Percentiles rank a stretch among this genome's conserved stretches.
These are phyloP conservation scores for Aspergillus hiratsukae DNA, from an alignment of 2,329 filamentous ascomycete species.

Conservation along the genomic window DNA sequence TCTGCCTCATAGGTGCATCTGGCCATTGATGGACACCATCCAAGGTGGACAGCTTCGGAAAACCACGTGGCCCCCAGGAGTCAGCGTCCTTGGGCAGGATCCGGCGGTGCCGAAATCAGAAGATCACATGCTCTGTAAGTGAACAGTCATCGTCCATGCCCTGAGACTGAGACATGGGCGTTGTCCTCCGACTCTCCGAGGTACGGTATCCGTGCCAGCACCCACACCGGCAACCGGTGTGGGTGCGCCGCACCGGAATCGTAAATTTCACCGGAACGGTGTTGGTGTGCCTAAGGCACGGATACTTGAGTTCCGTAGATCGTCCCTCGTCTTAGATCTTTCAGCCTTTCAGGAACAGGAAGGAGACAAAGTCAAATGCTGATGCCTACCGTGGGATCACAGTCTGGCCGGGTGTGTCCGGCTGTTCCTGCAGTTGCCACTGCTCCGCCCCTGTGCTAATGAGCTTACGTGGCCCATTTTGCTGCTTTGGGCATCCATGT, in stretches of 20 bases:
- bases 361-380: not conserved
- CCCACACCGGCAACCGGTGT: no score
- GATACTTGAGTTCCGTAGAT: no score
- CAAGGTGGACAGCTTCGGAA: not conserved
- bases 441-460: constrained; percentile 5
- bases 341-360: not conserved
- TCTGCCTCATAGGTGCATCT: no score
- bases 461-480: constrained; percentile 17
- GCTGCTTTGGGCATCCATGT: not conserved
- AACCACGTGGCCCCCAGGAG: not conserved
- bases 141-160: no score
- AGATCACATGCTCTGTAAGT: not conserved
- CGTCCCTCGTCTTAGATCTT: not conserved
- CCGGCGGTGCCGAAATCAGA: not conserved
- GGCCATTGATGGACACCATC: no score
- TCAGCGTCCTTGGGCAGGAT: no score
- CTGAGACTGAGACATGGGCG: no score
- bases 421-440: constrained; percentile 2
- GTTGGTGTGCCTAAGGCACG: no score
- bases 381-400: not conserved
- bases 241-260: no score
- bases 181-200: no score
- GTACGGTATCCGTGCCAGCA: no score
- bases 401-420: not conserved
- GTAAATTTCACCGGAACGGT: no score